These are phyloP conservation scores for Rhodotorula sp. DNA, from an alignment of 1,284 basidiomycete species.

Conservation along the genomic window DNA sequence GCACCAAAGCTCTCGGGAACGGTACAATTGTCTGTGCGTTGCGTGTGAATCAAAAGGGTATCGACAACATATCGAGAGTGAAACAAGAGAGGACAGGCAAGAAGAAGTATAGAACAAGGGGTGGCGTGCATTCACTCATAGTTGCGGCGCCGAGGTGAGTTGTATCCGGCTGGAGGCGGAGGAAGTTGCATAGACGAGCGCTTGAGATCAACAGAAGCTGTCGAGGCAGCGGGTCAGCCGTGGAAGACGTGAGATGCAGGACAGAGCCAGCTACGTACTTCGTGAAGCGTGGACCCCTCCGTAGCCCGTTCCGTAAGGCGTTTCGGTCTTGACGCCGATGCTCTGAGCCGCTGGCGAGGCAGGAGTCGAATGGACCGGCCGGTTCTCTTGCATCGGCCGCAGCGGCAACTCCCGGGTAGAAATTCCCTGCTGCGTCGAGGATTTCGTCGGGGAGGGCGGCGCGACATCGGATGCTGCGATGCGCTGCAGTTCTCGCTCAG, in stretches of 20 bases:
- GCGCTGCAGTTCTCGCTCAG: slow-evolving; percentile 30
- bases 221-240: background rate
- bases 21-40: no score
- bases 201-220: slow-evolving; percentile 31
- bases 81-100: no score
- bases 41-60: no score
- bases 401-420: slow-evolving; percentile 4
- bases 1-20: no score
- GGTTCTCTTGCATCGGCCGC: slow-evolving; percentile 22
- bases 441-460: slow-evolving; percentile 15
- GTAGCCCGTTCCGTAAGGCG: slow-evolving; percentile 25
- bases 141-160: slow-evolving; percentile 21
- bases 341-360: background rate
- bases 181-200: slow-evolving; percentile 21
- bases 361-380: slow-evolving; percentile 10
- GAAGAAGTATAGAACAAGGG: no score
- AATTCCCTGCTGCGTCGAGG: background rate
- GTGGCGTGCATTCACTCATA: slow-evolving; percentile 10
- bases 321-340: slow-evolving; percentile 6
- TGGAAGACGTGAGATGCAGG: background rate
- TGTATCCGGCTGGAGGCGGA: slow-evolving; percentile 5
- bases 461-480: slow-evolving; percentile 33
- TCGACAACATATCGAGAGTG: no score
- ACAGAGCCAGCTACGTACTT: background rate
- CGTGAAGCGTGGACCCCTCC: slow-evolving; percentile 24